These are phyloP conservation scores for Pinus taeda DNA, from an alignment of 75 land plant genomes.

Conservation along the genomic window DNA sequence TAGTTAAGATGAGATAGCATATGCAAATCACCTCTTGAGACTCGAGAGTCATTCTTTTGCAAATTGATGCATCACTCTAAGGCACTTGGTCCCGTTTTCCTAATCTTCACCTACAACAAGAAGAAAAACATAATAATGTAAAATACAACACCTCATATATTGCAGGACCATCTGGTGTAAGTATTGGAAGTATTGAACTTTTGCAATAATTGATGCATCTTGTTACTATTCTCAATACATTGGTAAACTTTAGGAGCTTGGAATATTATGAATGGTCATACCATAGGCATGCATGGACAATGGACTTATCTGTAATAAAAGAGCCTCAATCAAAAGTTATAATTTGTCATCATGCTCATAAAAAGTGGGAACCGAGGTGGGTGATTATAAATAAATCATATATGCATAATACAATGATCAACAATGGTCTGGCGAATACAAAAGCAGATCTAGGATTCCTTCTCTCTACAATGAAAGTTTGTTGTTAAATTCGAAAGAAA, in stretches of 20 bases:
- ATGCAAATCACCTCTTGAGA: conserved; percentile 78
- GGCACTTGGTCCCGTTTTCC: conserved; percentile 94
- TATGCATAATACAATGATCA: conserved; percentile 51
- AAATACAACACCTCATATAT: conserved; percentile 35
- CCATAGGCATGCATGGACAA: conserved; percentile 64
- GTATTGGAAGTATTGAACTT: conserved; percentile 64
- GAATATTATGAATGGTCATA: conserved; percentile 85
- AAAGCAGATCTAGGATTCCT: no score
- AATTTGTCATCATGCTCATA: conserved; percentile 51
- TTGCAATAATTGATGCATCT: conserved; percentile 75
- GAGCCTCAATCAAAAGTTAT: conserved; percentile 83
- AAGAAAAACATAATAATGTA: conserved; percentile 17
- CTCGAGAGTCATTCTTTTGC: conserved; percentile 84
- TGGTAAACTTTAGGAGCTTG: conserved; percentile 77
- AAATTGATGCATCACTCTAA: conserved; percentile 77
- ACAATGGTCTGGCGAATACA: no score
- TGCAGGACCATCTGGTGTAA: conserved; percentile 74
- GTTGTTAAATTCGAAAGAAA: no score
- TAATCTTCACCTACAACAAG: conserved; percentile 53
- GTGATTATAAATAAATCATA: conserved; percentile 77
- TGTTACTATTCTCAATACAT: conserved; percentile 70
- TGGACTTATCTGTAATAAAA: conserved; percentile 72
- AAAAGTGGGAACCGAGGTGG: conserved; percentile 92
- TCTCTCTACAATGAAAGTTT: no score
- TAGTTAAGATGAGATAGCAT: conserved; percentile 52